A percentile compares a stretch with the other conserved stretches of the same genome.
These are phyloP conservation scores for Stephanodiscus triporus DNA, from an alignment of 108 stramenopile species.

Conservation along the genomic window DNA sequence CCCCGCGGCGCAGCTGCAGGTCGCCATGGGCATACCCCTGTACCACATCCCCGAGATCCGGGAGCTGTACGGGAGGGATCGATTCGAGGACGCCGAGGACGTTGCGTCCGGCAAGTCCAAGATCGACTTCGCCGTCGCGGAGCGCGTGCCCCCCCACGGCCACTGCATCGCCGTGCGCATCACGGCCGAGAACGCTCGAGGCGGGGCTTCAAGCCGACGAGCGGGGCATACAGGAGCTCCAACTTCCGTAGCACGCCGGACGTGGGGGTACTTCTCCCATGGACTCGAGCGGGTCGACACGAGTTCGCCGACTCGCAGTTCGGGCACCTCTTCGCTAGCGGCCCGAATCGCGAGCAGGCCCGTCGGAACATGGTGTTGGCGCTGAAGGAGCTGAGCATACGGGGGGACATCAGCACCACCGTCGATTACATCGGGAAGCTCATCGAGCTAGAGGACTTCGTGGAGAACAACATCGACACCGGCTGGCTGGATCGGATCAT, in stretches of 20 bases:
- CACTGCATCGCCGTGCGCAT: slow-evolving; percentile 99
- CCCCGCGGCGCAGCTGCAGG: slow-evolving; percentile 97
- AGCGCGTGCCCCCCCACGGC: slow-evolving; percentile 69
- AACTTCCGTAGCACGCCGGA: slow-evolving; percentile 98
- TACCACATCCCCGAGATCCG: slow-evolving; percentile 97
- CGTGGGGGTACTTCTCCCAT: slow-evolving; percentile 99
- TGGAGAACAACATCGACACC: slow-evolving; percentile 95
- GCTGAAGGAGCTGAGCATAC: slow-evolving; percentile 96
- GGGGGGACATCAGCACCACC: slow-evolving; percentile 99
- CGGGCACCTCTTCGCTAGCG: slow-evolving; percentile 98
- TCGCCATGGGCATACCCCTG: slow-evolving; percentile 99
- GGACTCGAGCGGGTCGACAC: slow-evolving; percentile 97
- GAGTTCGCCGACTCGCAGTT: slow-evolving; percentile 99
- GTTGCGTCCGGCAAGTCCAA: slow-evolving; percentile 39
- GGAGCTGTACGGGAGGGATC: slow-evolving; percentile 87
- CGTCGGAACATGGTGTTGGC: slow-evolving; percentile 96
- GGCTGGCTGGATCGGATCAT: slow-evolving; percentile 98
- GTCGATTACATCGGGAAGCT: slow-evolving; percentile 97
- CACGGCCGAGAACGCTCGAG: slow-evolving; percentile 99
- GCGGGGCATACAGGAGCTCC: slow-evolving; percentile 95
- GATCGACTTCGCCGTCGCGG: slow-evolving; percentile 74
- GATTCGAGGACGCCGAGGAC: slow-evolving; percentile 70
- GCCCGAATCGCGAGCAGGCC: slow-evolving; percentile 94
- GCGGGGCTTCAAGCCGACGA: slow-evolving; percentile 98
- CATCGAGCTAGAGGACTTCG: slow-evolving; percentile 94